Evolutionary conservation across 1,284 basidiomycete genomes (phyloP).

Genomic region (Cryptococcus sp.): DNA sequence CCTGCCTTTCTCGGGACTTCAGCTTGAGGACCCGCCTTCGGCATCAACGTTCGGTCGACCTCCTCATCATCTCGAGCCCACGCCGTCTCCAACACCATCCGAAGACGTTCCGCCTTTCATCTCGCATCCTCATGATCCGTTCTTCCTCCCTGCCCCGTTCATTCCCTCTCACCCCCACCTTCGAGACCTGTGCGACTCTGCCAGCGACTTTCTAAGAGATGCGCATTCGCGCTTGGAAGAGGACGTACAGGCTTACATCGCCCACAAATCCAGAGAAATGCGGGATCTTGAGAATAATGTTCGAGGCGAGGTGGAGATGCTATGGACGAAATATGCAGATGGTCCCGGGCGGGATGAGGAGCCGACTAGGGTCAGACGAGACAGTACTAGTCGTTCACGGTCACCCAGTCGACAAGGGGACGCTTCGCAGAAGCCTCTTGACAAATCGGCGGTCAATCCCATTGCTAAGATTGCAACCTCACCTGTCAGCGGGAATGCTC

Average conservation of each 20-base stretch:
- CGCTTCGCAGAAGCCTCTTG: not conserved
- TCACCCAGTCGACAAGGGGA: not conserved
- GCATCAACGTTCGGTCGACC: slow-evolving; percentile 34
- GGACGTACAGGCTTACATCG: slow-evolving; percentile 43
- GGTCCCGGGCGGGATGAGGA: slow-evolving; percentile 34
- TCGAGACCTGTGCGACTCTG: slow-evolving; percentile 42
- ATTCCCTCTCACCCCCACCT: slow-evolving; percentile 53
- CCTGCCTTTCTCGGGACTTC: slow-evolving; percentile 31
- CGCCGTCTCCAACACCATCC: slow-evolving; percentile 15
- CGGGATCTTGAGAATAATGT: slow-evolving; percentile 42
- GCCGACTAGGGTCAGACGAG: slow-evolving; percentile 12
- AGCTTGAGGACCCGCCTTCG: slow-evolving; percentile 12
- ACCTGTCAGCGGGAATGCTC: slow-evolving; percentile 8
- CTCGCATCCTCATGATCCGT: slow-evolving; percentile 46
- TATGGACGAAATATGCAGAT: slow-evolving; percentile 45
- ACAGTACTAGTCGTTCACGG: slow-evolving; percentile 6
- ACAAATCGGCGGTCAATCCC: slow-evolving; percentile 13
- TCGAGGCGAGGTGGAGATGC: slow-evolving; percentile 45
- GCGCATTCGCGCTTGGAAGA: slow-evolving; percentile 36
- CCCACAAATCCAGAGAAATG: slow-evolving; percentile 37
- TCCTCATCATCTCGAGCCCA: slow-evolving; percentile 18
- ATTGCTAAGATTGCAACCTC: slow-evolving; percentile 12
- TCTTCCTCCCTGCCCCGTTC: slow-evolving; percentile 55
- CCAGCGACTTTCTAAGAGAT: slow-evolving; percentile 35
- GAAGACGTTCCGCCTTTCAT: slow-evolving; percentile 22